Evolutionary conservation across 1,139 yeast genomes (phyloP), one percentile per base, ranked within the genome.

Genomic region (Sugiyamaella castrensis): DNA sequence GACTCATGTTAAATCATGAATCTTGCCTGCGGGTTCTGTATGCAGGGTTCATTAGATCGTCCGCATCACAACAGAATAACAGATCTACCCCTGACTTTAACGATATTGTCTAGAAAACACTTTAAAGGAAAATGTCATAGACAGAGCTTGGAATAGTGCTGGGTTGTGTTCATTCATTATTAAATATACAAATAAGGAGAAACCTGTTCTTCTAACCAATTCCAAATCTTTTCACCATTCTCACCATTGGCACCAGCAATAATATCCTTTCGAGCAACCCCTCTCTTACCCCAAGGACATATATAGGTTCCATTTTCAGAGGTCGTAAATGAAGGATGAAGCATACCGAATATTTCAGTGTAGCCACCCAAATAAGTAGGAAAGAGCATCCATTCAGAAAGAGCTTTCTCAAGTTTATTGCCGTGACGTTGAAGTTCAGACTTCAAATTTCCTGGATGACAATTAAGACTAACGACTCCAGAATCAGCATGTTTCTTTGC

Each of bases 361-460:
- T 69, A 66, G 0, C 78, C 73, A 15, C 80, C 80, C 46, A 68
- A 69, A 2, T 56, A 53, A 5, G 71, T 60, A 28, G 62, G 63
- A 50, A 60, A 61, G n/a, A 58, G 34, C 28, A 66, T 12, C n/a
- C 29, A 28, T 35, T 50, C 43, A 41, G 55, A 16, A 37, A 47
- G 33, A 35, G 31, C 46, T 15, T 12, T 51, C 51, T 37, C 37
- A 15, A 45, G 36, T 24, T 48, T 40, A 26, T 53, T 11, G 29
- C 49, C 37, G 33, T 58, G 48, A 57, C 79, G 68, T 46, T 62
- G 62, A 37, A 79, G 60, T 1, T 75, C 77, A 2, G 79, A 67
- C 16, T 56, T 59, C 48, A 77, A 57, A 43, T 64, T 59, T n/a
- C 81, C 82, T 1, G 82, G 81, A 57, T 75, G 72, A n/a, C 72